phyloP scores from a whole-genome alignment of 2,329 filamentous ascomycete genomes.

The Penicillium oxalicum region DNA sequence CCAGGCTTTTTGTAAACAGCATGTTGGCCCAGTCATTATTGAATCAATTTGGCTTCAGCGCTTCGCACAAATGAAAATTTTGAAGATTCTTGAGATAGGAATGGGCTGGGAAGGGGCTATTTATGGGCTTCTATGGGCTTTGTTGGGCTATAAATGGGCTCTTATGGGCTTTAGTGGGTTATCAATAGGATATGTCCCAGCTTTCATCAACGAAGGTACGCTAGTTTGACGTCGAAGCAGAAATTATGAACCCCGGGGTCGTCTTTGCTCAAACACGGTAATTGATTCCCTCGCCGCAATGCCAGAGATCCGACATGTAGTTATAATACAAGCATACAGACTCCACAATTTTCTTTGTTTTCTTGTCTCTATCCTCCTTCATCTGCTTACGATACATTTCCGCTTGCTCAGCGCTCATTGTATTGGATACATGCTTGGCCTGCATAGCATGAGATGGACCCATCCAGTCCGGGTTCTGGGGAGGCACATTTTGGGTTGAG shows the following conservation, averaged over 20 bases:
- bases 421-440: background rate
- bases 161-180: no score
- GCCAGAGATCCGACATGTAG: background rate
- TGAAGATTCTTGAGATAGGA: background rate
- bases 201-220: no score
- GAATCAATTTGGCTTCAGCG: background rate
- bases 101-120: background rate
- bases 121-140: background rate
- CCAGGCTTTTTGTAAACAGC: background rate
- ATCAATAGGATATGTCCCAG: no score
- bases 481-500: slow-evolving; percentile 16
- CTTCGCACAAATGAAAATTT: background rate
- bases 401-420: background rate
- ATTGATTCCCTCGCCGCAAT: background rate
- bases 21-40: background rate
- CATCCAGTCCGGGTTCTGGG: slow-evolving; percentile 12
- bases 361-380: background rate
- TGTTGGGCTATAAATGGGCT: no score
- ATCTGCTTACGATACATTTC: background rate
- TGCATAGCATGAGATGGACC: background rate
- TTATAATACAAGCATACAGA: background rate
- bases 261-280: background rate
- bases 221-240: no score
- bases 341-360: background rate
- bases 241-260: no score